These are phyloP conservation scores for Diospyros lotus DNA, from an alignment of 148 eudicot genomes.

Conservation along the genomic window DNA sequence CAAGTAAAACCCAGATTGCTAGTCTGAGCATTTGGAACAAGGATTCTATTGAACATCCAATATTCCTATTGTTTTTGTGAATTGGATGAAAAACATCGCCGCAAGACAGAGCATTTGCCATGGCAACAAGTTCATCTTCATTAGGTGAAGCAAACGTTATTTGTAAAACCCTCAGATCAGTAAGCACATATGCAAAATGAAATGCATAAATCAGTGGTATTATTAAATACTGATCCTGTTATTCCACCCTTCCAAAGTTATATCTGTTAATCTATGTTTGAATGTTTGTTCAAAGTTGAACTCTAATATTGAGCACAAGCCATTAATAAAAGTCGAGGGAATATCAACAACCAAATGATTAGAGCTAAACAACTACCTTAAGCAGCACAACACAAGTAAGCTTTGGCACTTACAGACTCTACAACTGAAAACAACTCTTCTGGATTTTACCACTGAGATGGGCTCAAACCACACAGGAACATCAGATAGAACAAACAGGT, in stretches of 20 bases:
- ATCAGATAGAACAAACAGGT: constrained; percentile 17
- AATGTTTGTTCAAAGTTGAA: not conserved
- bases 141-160: constrained; percentile 88
- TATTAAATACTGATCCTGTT: not conserved
- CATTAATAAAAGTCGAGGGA: not conserved
- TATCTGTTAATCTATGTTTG: not conserved
- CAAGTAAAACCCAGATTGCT: constrained; percentile 61
- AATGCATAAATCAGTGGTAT: not conserved
- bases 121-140: constrained; percentile 85
- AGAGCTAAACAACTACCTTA: constrained; percentile 5
- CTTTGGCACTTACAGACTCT: constrained; percentile 55
- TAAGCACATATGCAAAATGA: not conserved
- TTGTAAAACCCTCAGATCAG: constrained; percentile 31
- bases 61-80: constrained; percentile 22
- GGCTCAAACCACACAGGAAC: constrained; percentile 98
- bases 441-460: constrained; percentile 85
- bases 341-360: constrained; percentile 3
- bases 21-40: constrained; percentile 67
- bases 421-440: constrained; percentile 65
- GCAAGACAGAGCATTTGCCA: constrained; percentile 77
- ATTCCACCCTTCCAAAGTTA: not conserved
- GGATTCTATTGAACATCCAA: constrained; percentile 37
- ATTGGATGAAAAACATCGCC: constrained; percentile 37
- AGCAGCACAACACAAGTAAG: constrained; percentile 6
- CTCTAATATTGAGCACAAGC: not conserved